Conservation (phyloP, 1,284 basidiomycete genomes). For the Rhizopogon parksii region DNA sequence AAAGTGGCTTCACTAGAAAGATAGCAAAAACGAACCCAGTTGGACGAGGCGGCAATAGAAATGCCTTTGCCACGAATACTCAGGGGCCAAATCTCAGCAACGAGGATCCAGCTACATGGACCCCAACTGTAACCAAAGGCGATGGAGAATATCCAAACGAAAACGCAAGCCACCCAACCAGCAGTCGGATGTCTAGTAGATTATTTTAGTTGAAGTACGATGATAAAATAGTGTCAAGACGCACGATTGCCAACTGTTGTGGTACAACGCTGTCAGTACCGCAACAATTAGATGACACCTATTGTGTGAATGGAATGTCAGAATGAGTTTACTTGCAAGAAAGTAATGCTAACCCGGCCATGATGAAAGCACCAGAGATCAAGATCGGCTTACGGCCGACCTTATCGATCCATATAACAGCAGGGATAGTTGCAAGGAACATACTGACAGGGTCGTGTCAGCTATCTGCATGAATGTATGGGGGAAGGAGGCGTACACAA, state of each 20-base stretch:
- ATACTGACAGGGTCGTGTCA: slow-evolving; percentile 36
- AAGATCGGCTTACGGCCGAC: slow-evolving; percentile 64
- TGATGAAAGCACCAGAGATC: slow-evolving; percentile 63
- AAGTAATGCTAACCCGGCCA: slow-evolving; percentile 42
- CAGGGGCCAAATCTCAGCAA: slow-evolving; percentile 62
- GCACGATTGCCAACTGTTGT: slow-evolving; percentile 43
- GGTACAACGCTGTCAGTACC: slow-evolving; percentile 49
- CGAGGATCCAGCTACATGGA: slow-evolving; percentile 62
- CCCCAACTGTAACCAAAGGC: slow-evolving; percentile 67
- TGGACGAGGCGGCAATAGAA: slow-evolving; percentile 63
- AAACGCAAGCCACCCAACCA: slow-evolving; percentile 58
- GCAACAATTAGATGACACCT: slow-evolving; percentile 65
- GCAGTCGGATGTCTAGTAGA: slow-evolving; percentile 33
- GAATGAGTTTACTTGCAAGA: background rate
- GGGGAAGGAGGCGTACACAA: slow-evolving; percentile 43
- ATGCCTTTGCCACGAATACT: slow-evolving; percentile 63
- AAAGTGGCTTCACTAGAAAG: background rate
- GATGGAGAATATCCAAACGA: slow-evolving; percentile 65
- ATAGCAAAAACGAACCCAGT: slow-evolving; percentile 44
- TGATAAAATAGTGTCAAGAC: slow-evolving; percentile 15
- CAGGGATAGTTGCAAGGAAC: slow-evolving; percentile 70
- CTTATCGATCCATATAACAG: slow-evolving; percentile 67
- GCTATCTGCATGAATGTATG: background rate
- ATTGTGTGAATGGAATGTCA: slow-evolving; percentile 2
- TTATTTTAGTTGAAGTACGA: slow-evolving; percentile 6